phyloP scores from a whole-genome alignment of 352 stramenopile species.

The Peronospora destructor region DNA sequence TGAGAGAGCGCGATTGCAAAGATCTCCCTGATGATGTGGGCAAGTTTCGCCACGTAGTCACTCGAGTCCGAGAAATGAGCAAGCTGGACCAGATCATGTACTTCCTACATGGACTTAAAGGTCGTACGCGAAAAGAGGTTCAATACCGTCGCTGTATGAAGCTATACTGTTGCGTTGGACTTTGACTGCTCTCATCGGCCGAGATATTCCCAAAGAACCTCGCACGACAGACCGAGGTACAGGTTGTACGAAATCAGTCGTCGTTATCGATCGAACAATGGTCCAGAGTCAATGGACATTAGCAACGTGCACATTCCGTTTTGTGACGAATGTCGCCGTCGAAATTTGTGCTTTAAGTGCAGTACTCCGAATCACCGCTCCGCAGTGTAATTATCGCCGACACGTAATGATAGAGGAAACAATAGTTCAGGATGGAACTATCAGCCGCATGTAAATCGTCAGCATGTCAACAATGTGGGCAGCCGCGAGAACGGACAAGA shows the following conservation, averaged over 20 bases:
- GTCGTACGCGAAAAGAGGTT: conserved; percentile 19
- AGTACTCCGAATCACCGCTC: conserved; percentile 3
- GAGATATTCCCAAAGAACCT: neutral
- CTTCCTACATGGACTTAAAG: conserved; percentile 1
- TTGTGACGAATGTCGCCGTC: conserved; percentile 10
- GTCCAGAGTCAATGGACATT: conserved; percentile 13
- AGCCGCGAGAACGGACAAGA: neutral
- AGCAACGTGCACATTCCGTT: conserved; percentile 8
- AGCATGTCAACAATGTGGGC: conserved; percentile 3
- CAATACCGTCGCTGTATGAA: conserved; percentile 20
- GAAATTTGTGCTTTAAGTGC: conserved; percentile 15
- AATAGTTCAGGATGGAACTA: neutral
- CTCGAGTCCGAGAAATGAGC: conserved; percentile 2
- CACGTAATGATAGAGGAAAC: conserved; percentile 3
- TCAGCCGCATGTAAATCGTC: neutral
- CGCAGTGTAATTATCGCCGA: conserved; percentile 3
- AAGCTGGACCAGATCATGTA: conserved; percentile 8
- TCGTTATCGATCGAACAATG: conserved; percentile 3
- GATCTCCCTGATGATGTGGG: conserved; percentile 7
- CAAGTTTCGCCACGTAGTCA: conserved; percentile 7
- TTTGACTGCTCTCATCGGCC: neutral
- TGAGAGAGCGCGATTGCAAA: conserved; percentile 8
- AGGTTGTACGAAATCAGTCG: conserved; percentile 11
- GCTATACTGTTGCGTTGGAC: conserved; percentile 15
- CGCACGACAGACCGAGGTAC: conserved; percentile 7